Conservation (phyloP, 805 yeast species). For the Lachancea quebecensis region DNA sequence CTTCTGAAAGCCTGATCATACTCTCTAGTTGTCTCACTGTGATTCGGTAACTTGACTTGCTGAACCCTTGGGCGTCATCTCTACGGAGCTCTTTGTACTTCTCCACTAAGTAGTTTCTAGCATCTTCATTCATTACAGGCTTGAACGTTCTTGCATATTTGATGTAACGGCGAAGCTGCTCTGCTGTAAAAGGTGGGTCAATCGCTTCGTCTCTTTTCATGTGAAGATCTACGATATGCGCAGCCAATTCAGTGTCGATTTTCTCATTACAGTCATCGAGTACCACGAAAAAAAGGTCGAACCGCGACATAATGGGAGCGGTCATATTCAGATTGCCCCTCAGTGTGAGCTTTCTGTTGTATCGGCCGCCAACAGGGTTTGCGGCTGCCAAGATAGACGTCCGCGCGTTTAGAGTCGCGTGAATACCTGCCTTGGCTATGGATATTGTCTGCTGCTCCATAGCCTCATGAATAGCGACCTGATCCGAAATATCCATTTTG, state of each 20-base stretch:
- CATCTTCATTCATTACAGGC: constrained; percentile 77
- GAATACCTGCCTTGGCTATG: constrained; percentile 97
- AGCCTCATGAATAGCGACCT: constrained; percentile 98
- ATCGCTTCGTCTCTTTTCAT: constrained; percentile 88
- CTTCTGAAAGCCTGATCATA: constrained; percentile 88
- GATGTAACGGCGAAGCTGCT: constrained; percentile 81
- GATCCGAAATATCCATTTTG: constrained; percentile 92
- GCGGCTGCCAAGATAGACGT: constrained; percentile 98
- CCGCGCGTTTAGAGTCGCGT: constrained; percentile 94
- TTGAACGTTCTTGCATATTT: constrained; percentile 88
- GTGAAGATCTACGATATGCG: constrained; percentile 88
- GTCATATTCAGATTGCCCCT: constrained; percentile 89
- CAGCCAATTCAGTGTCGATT: constrained; percentile 82
- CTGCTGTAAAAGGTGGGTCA: constrained; percentile 81
- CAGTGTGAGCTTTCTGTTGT: constrained; percentile 77
- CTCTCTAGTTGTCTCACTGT: constrained; percentile 96
- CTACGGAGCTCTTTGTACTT: constrained; percentile 79
- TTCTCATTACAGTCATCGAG: constrained; percentile 91
- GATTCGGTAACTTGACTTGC: constrained; percentile 78
- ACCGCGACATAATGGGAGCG: constrained; percentile 98
- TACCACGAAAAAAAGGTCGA: constrained; percentile 90
- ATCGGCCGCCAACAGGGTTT: constrained; percentile 95
- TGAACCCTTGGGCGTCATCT: constrained; percentile 82
- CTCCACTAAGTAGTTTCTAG: constrained; percentile 67
- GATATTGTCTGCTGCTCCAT: constrained; percentile 99